Evolutionary conservation across 2,329 filamentous ascomycete species (phyloP), one percentile per base, ranked within the genome.

Genomic region (Periconia sp.): DNA sequence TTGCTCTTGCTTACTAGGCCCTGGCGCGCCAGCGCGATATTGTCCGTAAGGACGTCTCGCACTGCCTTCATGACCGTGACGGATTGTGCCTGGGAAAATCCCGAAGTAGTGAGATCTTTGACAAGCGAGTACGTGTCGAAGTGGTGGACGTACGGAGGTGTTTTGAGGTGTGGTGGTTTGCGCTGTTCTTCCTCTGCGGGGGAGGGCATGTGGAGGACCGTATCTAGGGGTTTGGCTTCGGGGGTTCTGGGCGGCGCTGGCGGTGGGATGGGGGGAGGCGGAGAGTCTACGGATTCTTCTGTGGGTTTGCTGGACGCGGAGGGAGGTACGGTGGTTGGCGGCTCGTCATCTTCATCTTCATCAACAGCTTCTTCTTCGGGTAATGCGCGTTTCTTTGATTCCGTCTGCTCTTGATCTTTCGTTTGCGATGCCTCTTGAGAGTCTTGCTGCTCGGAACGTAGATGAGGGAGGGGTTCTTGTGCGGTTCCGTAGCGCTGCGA

Each of bases 71-170:
- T 99, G 48, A 91, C 81, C 6, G 87, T 91, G 47, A 92, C 85
- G 23, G 91, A 86, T 74, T 97, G 93, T 0, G 81, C 81, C 43
- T 84, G 79, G 1, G 83, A 85, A 74, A 92, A 97, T 0, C 88
- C 89, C 13, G 86, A 86, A 0, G 76, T 77, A 17, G 86, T 82
- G 15, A 99, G 85, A 64, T 91, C 85, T 67, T 89, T 88, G 15
- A 97, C 94, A 6, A 97, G 83, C 14, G 86, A 87, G 74, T 94
- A 99, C 20, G 88, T 96, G 76, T 99, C 93, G 74, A 99, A 99
- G 76, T 97, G 92, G 76, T 99, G 94, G 33, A 96, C 86, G 69
- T 96, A 95, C 1, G 87, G 89, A 8, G 90, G 85, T 0, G 90
- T 83, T 45, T 85, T 81, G 69, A 89, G 83, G 69, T 92, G 86